A percentile compares a stretch with the other conserved stretches of the same genome.
Evolutionary conservation across 2,329 filamentous ascomycete genomes (phyloP).

Genomic region (Botrytis aclada): DNA sequence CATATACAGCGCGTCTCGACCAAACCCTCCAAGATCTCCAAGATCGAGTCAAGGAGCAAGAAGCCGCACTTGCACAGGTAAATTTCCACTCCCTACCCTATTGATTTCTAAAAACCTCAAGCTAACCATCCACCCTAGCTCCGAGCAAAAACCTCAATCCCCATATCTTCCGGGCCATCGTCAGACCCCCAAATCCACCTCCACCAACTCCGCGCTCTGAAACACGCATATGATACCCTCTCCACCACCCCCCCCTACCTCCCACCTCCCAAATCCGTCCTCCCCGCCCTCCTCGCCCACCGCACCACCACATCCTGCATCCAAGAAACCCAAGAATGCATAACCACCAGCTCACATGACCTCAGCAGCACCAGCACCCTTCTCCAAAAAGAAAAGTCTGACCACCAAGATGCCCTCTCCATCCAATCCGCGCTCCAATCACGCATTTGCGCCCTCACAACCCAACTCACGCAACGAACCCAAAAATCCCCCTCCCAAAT

Average conservation of each 20-base stretch:
- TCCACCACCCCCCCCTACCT: slow-evolving; percentile 61
- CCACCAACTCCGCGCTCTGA: slow-evolving; percentile 52
- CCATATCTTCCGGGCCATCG: slow-evolving; percentile 32
- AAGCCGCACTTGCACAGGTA: slow-evolving; percentile 49
- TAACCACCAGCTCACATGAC: slow-evolving; percentile 45
- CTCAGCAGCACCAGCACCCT: slow-evolving; percentile 46
- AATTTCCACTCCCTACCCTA: neutral
- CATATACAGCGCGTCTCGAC: slow-evolving; percentile 57
- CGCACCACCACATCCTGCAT: slow-evolving; percentile 64
- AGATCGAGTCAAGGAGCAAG: slow-evolving; percentile 52
- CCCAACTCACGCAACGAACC: neutral
- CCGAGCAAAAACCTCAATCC: slow-evolving; percentile 27
- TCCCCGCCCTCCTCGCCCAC: slow-evolving; percentile 70
- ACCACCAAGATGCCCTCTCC: slow-evolving; percentile 53
- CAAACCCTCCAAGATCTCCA: slow-evolving; percentile 67
- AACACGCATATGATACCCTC: slow-evolving; percentile 63
- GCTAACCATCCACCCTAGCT: slow-evolving; percentile 27
- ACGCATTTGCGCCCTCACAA: slow-evolving; percentile 57
- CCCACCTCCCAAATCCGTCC: slow-evolving; percentile 62
- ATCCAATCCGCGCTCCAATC: slow-evolving; percentile 52
- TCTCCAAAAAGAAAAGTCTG: slow-evolving; percentile 50
- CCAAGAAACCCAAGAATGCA: slow-evolving; percentile 59
- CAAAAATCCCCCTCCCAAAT: slow-evolving; percentile 12
- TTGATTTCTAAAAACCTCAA: slow-evolving; percentile 12
- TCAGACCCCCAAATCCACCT: slow-evolving; percentile 39